Evolutionary conservation across 441 rosid species (phyloP), one percentile per base, ranked within the genome.

Genomic region (Arabidopsis hybrid): DNA sequence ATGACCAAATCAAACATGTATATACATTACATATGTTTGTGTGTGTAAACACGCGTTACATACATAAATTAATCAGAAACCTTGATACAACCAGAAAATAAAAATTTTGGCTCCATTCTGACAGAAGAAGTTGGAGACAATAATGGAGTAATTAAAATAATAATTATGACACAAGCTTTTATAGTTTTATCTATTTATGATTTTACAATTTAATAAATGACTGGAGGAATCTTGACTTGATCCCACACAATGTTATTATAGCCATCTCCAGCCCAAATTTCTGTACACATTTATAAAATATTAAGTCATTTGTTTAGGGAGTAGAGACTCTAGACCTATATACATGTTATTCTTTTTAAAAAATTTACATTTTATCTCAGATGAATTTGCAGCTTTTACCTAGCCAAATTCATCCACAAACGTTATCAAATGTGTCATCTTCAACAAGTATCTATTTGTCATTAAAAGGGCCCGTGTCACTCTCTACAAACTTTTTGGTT

Each of bases 141-240:
- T 77, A 71, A 77, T 71, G 64, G 76, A 71, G 76, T 71, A 29
- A 58, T 65, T 71, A 77, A 71, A 77, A 55, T 51, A 77, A 59
- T 77, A 71, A 21, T 13, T 65, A 42, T 67, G 67, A 67, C 73
- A 56, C 35, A 55, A 17, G 47, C 57, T 18, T 62, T 63, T 42
- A 32, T 45, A 32, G 12, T 59, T 73, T 76, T 56, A 64, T 76
- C 34, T 69, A 32, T 47, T 39, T 63, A 35, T 76, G 40, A 64
- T 70, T 69, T 69, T 70, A 58, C 61, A 49, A 42, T 70, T 63
- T 49, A 32, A 71, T 65, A 40, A 58, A 59, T 42, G 67, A 77
- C 76, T 14, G 13, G 72, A 65, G 76, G 76, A 71, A 65, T 71
- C 76, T 77, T 71, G 80, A 77, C 80, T 71, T 60, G 43, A 71